Conservation (phyloP, 371 early-diverging fungal genomes). For the Lichtheimia corymbifera region DNA sequence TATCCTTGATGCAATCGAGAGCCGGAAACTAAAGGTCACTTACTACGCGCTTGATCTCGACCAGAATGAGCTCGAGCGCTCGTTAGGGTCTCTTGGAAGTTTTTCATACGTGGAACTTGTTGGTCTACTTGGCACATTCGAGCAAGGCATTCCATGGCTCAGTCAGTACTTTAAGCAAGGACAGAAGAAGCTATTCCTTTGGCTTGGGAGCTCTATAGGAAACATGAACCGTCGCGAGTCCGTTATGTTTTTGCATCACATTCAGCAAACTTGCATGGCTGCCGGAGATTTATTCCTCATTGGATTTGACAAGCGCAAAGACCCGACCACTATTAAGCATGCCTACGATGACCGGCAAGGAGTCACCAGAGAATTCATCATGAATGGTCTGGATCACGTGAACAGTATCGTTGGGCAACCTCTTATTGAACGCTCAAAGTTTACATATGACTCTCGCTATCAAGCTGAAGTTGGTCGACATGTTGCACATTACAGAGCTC, state of each 20-base stretch:
- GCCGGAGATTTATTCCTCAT: slow-evolving; percentile 78
- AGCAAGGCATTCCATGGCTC: slow-evolving; percentile 72
- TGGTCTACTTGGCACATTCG: slow-evolving; percentile 90
- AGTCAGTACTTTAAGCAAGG: slow-evolving; percentile 36
- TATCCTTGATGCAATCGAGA: slow-evolving; percentile 74
- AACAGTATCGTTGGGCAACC: slow-evolving; percentile 65
- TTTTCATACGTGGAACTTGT: slow-evolving; percentile 61
- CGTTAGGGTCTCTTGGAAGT: slow-evolving; percentile 47
- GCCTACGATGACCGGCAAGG: slow-evolving; percentile 87
- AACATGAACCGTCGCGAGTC: slow-evolving; percentile 64
- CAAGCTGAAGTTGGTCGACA: slow-evolving; percentile 78
- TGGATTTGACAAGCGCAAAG: slow-evolving; percentile 85
- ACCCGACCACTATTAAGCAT: slow-evolving; percentile 59
- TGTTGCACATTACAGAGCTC: slow-evolving; percentile 74
- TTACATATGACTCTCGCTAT: slow-evolving; percentile 75
- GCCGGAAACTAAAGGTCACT: slow-evolving; percentile 58
- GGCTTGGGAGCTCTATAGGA: slow-evolving; percentile 92
- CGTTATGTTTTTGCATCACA: slow-evolving; percentile 49
- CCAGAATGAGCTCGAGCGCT: slow-evolving; percentile 72
- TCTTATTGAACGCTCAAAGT: slow-evolving; percentile 59
- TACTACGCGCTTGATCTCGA: slow-evolving; percentile 95
- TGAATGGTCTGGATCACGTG: slow-evolving; percentile 83
- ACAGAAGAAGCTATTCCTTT: slow-evolving; percentile 71
- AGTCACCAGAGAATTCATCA: slow-evolving; percentile 77
- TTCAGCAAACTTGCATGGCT: slow-evolving; percentile 49